Evolutionary conservation across 768 basidiomycete species (phyloP).

Genomic region (Mycena haematopus): DNA sequence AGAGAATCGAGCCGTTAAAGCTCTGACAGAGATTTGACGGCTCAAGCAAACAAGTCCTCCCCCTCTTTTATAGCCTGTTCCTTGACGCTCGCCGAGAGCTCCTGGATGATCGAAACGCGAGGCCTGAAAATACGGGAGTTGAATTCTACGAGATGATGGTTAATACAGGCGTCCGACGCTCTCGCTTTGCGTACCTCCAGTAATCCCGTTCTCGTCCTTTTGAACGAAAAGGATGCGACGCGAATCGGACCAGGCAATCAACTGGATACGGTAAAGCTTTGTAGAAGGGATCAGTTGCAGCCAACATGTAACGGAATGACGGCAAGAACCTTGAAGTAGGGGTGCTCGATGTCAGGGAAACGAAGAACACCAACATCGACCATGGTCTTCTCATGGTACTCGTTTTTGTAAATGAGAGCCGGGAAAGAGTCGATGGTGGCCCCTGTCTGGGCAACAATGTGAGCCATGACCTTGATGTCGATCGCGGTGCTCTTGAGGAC

Average conservation of each 20-base stretch:
- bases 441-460: not conserved
- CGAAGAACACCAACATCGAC: not conserved
- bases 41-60: too few relatives aligned
- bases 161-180: too few relatives aligned
- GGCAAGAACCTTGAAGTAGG: not conserved
- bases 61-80: too few relatives aligned
- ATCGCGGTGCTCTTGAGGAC: not conserved
- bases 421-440: not conserved
- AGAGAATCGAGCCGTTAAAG: too few relatives aligned
- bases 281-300: not conserved
- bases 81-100: too few relatives aligned
- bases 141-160: too few relatives aligned
- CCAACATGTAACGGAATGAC: not conserved
- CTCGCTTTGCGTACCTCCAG: too few relatives aligned
- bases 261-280: not conserved
- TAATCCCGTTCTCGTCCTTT: too few relatives aligned
- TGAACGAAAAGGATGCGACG: not conserved
- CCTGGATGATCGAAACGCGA: too few relatives aligned
- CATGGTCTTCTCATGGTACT: not conserved
- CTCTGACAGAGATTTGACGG: too few relatives aligned
- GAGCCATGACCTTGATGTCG: not conserved
- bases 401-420: not conserved
- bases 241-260: not conserved
- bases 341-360: not conserved
- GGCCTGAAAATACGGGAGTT: too few relatives aligned